phyloP scores from a whole-genome alignment of 768 basidiomycete species.

The Boletus patriciae region DNA sequence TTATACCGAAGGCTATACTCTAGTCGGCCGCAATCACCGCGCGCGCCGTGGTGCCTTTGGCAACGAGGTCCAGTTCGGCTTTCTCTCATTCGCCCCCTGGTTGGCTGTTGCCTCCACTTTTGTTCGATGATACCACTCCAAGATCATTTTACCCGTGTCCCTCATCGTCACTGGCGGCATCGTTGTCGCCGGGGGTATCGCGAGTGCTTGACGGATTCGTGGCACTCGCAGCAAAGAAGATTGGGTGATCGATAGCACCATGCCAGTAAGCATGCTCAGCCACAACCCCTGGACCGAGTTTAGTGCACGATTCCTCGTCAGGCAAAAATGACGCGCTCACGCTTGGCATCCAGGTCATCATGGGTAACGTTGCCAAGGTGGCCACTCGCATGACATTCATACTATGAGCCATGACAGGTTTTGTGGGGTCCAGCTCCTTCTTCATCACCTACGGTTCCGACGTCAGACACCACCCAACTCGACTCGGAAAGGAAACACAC shows the following conservation, averaged over 20 bases:
- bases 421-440: slow-evolving; percentile 52
- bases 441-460: slow-evolving; percentile 40
- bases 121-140: slow-evolving; percentile 19
- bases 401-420: slow-evolving; percentile 60
- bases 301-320: neutral
- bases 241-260: slow-evolving; percentile 47
- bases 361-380: slow-evolving; percentile 50
- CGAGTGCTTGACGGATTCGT: slow-evolving; percentile 40
- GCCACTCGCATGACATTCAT: slow-evolving; percentile 66
- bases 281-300: slow-evolving; percentile 48
- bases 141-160: slow-evolving; percentile 22
- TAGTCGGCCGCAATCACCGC: neutral
- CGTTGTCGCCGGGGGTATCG: slow-evolving; percentile 29
- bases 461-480: neutral
- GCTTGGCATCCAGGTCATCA: slow-evolving; percentile 60
- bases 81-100: slow-evolving; percentile 10
- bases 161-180: slow-evolving; percentile 29
- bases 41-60: slow-evolving; percentile 21
- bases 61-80: slow-evolving; percentile 26
- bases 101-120: neutral
- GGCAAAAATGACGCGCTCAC: slow-evolving; percentile 44
- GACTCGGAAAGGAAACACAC: slow-evolving; percentile 41
- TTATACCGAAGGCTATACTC: neutral
- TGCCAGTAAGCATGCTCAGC: slow-evolving; percentile 56
- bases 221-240: slow-evolving; percentile 44